Evolutionary conservation across 2,329 filamentous ascomycete genomes (phyloP), one percentile per base, ranked within the genome.

Genomic region (Dryadomyces quercivorus): DNA sequence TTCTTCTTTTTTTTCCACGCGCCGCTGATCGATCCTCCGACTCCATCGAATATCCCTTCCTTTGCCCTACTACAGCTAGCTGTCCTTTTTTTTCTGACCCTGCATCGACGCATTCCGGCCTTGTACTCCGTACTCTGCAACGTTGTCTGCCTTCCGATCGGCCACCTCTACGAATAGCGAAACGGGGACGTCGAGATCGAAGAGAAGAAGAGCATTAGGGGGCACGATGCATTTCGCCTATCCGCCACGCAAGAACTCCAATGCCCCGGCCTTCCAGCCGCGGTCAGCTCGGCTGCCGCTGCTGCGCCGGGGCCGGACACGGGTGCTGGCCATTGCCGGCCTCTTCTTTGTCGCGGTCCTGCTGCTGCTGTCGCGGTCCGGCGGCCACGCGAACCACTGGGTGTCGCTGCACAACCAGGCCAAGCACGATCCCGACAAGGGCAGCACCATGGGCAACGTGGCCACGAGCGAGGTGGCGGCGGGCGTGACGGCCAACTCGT

Each of bases 141-240:
- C n/a, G n/a, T n/a, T n/a, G n/a, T n/a, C n/a, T n/a, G n/a, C n/a
- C 26, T 31, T 31, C 8, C 8, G 26, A 31, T 31, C 26, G 26
- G 26, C 26, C 26, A 31, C 26, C 26, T 31, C 38, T 7, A 5
- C 12, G 42, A 44, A n/a, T 5, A 20, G 18, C 42, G 42, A 44
- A 18, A 44, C 42, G 38, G 16, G 12, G 38, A 42, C 38, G 38
- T 42, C 16, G 38, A 42, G 16, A n/a, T n/a, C 12, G 16, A 13
- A n/a, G 12, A 15, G 38, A 42, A 42, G 3, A 42, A 42, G 12
- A n/a, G n/a, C n/a, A n/a, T n/a, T n/a, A n/a, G n/a, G n/a, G n/a
- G n/a, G n/a, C 40, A 58, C 52, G 62, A 93, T 95, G 89, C 91
- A 95, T 69, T 90, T 92, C 75, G 89, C 91, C 59, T 84, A 94